Percentiles rank a stretch among this genome's conserved stretches.
Conservation (phyloP, 495 filamentous ascomycete species). For the Pyrenula aspistea region DNA sequence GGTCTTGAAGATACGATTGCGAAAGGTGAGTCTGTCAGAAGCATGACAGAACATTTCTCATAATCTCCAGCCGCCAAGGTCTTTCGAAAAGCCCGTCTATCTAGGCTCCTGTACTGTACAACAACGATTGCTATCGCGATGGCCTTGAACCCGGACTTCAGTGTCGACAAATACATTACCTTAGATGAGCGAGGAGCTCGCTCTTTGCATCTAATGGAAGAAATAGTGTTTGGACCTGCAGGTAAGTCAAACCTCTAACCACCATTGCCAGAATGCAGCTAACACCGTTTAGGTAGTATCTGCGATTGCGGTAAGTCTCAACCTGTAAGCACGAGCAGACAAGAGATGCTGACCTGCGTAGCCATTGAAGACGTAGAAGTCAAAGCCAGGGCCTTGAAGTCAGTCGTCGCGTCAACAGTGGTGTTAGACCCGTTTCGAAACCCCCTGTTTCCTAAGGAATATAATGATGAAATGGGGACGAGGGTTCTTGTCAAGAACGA, state of each 20-base stretch:
- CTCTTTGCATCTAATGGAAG: neutral
- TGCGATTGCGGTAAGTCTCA: constrained; percentile 3
- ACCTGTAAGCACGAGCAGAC: neutral
- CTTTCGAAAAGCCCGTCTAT: constrained; percentile 3
- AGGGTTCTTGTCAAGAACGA: neutral
- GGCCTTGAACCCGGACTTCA: constrained; percentile 4
- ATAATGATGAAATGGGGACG: neutral
- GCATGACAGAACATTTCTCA: neutral
- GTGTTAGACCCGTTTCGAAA: neutral
- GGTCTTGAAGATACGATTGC: constrained; percentile 8
- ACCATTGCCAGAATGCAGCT: neutral
- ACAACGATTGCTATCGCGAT: constrained; percentile 3
- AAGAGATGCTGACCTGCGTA: neutral
- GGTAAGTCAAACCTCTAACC: constrained; percentile 5
- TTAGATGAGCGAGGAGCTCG: constrained; percentile 5
- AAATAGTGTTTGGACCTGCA: constrained; percentile 9
- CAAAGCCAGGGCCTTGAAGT: neutral
- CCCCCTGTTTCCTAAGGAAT: neutral
- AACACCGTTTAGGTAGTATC: constrained; percentile 1
- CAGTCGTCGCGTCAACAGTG: neutral
- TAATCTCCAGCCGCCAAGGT: constrained; percentile 2
- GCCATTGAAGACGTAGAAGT: neutral
- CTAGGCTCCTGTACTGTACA: constrained; percentile 5
- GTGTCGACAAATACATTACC: neutral
- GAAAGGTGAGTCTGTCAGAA: constrained; percentile 1